Base-by-base conservation (phyloP, 1,284 basidiomycete genomes). In the Ceratobasidium papillatum region DNA sequence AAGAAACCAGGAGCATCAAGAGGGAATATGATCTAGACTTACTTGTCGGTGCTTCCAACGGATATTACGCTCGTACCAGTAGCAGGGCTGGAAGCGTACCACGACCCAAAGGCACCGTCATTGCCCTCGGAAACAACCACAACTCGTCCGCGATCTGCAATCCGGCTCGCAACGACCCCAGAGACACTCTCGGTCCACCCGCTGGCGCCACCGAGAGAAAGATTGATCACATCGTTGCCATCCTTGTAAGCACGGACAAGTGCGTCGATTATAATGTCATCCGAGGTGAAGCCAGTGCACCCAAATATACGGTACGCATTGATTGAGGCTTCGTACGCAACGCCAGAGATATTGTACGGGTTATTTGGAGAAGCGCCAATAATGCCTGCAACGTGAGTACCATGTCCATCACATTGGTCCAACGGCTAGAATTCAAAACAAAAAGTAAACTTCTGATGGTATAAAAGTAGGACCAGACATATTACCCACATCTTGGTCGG, bases 191-290 rank as follows among this genome's bases (percentile, higher is more conserved):
- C 79, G 14, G 80, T 80, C 83, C 83, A 84, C 3, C 80, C 80
- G 27, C 79, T 25, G 30, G 62, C 36, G 34, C 58, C 43, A 51
- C 73, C 68, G 14, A 86, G 78, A 62, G 82, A 83, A 47, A 86
- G 79, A 73, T 82, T 83, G 78, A 86, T 82, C 25, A 85, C 78
- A 75, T 86, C 84, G 68, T 80, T 79, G 19, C 79, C 79, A 27
- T 82, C 81, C n/a, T 78, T 68, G 65, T 81, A 80, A 3, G 74
- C 75, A 17, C 59, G 78, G 17, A 77, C 30, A n/a, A 79, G 41
- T 17, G 76, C 72, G n/a, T 76, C 66, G 36, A 78, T 52, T 22
- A 75, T 45, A 9, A 76, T 43, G 34, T 76, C 75, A 27, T 76
- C 75, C 3, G 49, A 25, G 11, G 45, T 36, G 17, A n/a, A 43